A percentile compares a stretch with the other conserved stretches of the same genome.
phyloP scores from a whole-genome alignment of 140 eudicot genomes.

The Bidens hawaiensis region DNA sequence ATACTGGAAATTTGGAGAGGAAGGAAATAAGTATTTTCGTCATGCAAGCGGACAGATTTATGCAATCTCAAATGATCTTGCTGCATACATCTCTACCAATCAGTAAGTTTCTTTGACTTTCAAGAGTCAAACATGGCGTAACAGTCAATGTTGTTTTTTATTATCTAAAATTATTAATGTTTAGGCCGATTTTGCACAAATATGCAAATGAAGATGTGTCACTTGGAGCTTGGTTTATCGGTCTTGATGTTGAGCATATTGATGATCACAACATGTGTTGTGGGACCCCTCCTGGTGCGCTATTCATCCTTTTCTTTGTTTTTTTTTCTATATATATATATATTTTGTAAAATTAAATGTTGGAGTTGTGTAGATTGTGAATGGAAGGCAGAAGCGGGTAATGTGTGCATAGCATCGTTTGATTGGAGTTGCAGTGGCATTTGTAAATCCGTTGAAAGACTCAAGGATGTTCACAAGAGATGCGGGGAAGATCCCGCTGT shows the following conservation, averaged over 20 bases:
- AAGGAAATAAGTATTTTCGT: conserved; percentile 72
- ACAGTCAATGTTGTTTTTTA: background rate
- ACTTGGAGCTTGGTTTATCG: conserved; percentile 84
- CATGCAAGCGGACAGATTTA: conserved; percentile 87
- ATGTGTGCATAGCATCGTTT: conserved; percentile 58
- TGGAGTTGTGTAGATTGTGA: conserved; percentile 43
- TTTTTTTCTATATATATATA: too few relatives aligned
- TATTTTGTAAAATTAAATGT: too few relatives aligned
- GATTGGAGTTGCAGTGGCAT: conserved; percentile 78
- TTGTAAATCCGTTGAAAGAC: conserved; percentile 56
- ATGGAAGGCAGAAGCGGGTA: conserved; percentile 70
- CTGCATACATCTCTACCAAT: conserved; percentile 75
- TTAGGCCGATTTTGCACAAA: conserved; percentile 71
- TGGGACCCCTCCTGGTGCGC: conserved; percentile 76
- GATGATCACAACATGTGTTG: conserved; percentile 82
- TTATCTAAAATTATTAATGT: conserved; percentile 6
- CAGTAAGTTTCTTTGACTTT: conserved; percentile 40
- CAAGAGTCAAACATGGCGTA: conserved; percentile 13
- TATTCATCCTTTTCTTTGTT: background rate
- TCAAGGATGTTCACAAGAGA: conserved; percentile 52
- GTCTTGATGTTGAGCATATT: conserved; percentile 84
- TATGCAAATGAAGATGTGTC: conserved; percentile 87
- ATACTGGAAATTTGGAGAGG: conserved; percentile 88
- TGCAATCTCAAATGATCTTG: conserved; percentile 76
- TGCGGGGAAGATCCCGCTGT: conserved; percentile 68